A percentile compares a stretch with the other conserved stretches of the same genome.
These are phyloP conservation scores for Ceratocystiopsis minuta DNA, from an alignment of 2,329 filamentous ascomycete genomes.

Conservation along the genomic window DNA sequence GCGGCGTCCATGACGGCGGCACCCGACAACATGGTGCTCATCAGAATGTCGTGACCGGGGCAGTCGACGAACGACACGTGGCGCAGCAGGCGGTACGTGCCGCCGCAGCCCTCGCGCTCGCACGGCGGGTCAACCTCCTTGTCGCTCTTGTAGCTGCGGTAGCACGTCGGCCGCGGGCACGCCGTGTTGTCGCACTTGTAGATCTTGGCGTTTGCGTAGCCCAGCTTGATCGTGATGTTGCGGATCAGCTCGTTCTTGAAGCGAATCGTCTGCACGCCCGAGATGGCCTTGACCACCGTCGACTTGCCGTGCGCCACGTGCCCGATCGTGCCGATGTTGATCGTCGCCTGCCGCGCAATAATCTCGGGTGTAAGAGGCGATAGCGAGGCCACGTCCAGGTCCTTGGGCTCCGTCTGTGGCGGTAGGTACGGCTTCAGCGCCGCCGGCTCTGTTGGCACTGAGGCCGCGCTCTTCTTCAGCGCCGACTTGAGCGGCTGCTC, in stretches of 20 bases:
- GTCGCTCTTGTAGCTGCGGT: constrained; percentile 93
- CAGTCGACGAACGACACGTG: constrained; percentile 98
- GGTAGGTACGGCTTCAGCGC: constrained; percentile 40
- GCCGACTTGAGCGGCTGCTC: constrained; percentile 64
- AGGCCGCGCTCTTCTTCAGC: constrained; percentile 52
- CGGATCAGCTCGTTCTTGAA: constrained; percentile 99
- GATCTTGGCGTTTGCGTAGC: constrained; percentile 98
- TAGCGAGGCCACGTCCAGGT: constrained; percentile 65
- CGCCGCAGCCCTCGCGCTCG: constrained; percentile 78
- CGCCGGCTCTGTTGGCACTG: constrained; percentile 32
- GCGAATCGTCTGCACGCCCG: constrained; percentile 92
- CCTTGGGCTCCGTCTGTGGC: constrained; percentile 81
- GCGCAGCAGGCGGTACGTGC: constrained; percentile 73
- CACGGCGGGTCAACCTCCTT: constrained; percentile 96
- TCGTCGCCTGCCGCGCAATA: constrained; percentile 92
- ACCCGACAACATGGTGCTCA: constrained; percentile 99
- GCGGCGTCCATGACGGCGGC: constrained; percentile 99
- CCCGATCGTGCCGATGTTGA: constrained; percentile 97
- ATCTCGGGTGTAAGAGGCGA: constrained; percentile 87
- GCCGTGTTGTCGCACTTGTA: constrained; percentile 91
- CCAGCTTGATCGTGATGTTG: constrained; percentile 99
- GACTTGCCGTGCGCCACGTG: constrained; percentile 98
- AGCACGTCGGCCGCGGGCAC: constrained; percentile 89
- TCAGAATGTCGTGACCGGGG: constrained; percentile 99
- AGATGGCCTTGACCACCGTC: constrained; percentile 97